phyloP scores from a whole-genome alignment of 1,284 basidiomycete genomes.

The Cryptococcus hybrid region DNA sequence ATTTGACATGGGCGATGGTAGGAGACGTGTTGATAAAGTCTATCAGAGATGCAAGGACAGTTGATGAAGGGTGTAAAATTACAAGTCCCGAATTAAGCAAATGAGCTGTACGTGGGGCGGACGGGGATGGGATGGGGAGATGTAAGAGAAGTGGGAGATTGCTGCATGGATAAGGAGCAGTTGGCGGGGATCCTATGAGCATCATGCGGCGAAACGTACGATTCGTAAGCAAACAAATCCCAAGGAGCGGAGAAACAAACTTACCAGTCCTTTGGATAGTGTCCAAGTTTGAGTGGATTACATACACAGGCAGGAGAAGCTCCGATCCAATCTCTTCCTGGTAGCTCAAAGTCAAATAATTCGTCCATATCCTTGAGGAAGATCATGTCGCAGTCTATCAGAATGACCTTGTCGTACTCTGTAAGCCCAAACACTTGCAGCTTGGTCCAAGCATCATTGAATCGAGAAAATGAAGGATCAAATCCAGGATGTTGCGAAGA shows the following conservation, averaged over 20 bases:
- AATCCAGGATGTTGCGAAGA: conserved; percentile 54
- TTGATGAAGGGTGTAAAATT: conserved; percentile 66
- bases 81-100: conserved; percentile 89
- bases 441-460: conserved; percentile 89
- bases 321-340: conserved; percentile 66
- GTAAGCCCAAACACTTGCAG: conserved; percentile 72
- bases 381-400: conserved; percentile 92
- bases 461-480: conserved; percentile 52
- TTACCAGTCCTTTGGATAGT: conserved; percentile 89
- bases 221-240: neutral
- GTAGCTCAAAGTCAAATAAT: conserved; percentile 69
- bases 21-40: conserved; percentile 67
- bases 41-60: conserved; percentile 57
- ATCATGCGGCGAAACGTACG: neutral
- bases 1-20: conserved; percentile 67
- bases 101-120: conserved; percentile 66
- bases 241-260: conserved; percentile 19
- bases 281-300: conserved; percentile 77
- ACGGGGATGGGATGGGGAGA: conserved; percentile 51
- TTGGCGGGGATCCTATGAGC: conserved; percentile 75
- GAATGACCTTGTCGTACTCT: conserved; percentile 76
- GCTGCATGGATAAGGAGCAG: conserved; percentile 72
- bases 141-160: conserved; percentile 55
- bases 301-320: conserved; percentile 83
- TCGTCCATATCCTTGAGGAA: conserved; percentile 88